phyloP scores from a whole-genome alignment of 306 rosid genomes.

The Quercus glauca region DNA sequence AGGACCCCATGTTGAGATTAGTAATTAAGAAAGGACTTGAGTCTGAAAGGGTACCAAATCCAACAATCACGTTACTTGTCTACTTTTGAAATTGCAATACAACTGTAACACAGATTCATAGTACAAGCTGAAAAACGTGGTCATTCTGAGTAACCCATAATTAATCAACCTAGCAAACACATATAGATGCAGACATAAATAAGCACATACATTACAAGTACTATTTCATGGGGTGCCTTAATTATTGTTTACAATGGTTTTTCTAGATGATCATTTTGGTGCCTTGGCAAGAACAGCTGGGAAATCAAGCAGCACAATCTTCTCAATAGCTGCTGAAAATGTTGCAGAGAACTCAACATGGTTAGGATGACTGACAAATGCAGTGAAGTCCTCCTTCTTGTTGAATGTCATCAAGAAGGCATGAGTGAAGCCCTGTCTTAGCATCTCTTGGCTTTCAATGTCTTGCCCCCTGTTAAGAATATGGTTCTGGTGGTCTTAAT shows the following conservation, averaged over 20 bases:
- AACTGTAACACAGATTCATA: neutral
- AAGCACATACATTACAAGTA: conserved; percentile 12
- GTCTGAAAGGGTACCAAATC: neutral
- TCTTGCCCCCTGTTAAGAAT: conserved; percentile 67
- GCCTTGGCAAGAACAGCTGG: conserved; percentile 62
- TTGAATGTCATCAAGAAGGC: conserved; percentile 78
- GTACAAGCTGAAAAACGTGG: neutral
- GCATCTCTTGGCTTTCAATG: conserved; percentile 65
- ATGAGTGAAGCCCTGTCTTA: conserved; percentile 89
- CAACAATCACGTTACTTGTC: neutral
- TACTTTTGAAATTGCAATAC: neutral
- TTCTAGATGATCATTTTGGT: conserved; percentile 28
- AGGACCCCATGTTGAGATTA: neutral
- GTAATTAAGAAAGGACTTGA: neutral
- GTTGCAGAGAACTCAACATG: conserved; percentile 73
- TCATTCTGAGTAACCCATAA: neutral
- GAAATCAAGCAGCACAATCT: conserved; percentile 84
- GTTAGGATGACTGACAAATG: conserved; percentile 68
- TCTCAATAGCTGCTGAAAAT: conserved; percentile 78
- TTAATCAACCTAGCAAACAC: neutral
- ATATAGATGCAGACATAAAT: neutral
- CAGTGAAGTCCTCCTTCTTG: conserved; percentile 67
- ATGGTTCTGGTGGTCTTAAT: neutral
- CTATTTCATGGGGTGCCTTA: conserved; percentile 2
- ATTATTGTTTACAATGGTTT: conserved; percentile 3